Evolutionary conservation across 257 asterid genomes (phyloP).

Genomic region (Solanum piurae): DNA sequence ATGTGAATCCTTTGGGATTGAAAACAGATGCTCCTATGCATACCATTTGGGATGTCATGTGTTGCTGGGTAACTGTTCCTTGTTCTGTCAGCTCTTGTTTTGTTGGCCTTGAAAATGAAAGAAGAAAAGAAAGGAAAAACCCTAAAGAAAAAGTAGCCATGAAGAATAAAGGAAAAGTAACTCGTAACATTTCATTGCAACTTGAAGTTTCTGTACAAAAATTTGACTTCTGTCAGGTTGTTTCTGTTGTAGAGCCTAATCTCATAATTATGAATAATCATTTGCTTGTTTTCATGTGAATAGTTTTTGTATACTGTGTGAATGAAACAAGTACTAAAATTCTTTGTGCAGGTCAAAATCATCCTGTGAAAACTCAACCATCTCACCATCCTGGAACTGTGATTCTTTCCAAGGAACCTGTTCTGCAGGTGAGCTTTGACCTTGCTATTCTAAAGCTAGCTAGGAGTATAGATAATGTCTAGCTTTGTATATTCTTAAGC

Average conservation of each 20-base stretch:
- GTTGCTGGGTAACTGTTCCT: slow-evolving; percentile 72
- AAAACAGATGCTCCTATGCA: slow-evolving; percentile 97
- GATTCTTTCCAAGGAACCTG: slow-evolving; percentile 81
- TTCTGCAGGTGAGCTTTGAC: slow-evolving; percentile 44
- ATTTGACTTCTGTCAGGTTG: neutral
- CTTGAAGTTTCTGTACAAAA: neutral
- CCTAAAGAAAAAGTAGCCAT: neutral
- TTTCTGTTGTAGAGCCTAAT: neutral
- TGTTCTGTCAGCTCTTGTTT: neutral
- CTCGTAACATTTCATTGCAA: neutral
- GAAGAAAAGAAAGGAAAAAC: neutral
- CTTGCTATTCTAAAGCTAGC: neutral
- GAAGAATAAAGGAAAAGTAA: neutral
- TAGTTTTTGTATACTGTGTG: neutral
- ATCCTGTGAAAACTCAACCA: slow-evolving; percentile 86
- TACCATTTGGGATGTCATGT: slow-evolving; percentile 94
- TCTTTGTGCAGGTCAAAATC: slow-evolving; percentile 48
- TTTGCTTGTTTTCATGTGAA: neutral
- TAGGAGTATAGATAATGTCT: neutral
- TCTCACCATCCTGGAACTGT: slow-evolving; percentile 64
- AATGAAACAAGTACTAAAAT: neutral
- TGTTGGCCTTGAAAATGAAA: neutral
- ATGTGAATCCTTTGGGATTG: slow-evolving; percentile 74
- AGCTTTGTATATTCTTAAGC: neutral
- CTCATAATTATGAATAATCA: neutral